Base-by-base conservation (phyloP, 2,329 filamentous ascomycete genomes). In the Penicillium sp. region DNA sequence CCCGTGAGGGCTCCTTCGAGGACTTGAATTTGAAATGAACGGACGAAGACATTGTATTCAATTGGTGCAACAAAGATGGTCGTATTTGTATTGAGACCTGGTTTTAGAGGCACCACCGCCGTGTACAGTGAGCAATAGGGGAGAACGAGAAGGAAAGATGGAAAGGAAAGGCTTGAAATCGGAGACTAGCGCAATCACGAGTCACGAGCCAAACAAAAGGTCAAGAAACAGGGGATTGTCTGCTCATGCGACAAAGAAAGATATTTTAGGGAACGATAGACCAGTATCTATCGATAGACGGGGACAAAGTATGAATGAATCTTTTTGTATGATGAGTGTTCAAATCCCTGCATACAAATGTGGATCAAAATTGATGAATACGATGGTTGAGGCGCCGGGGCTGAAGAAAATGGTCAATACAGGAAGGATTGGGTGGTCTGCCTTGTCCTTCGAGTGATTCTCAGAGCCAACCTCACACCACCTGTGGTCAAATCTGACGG, bases 11-110 rank as follows among this genome's bases (percentile, higher is more conserved):
- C 72, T 97, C 94, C 79, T 92, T 97, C 73, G 95, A 92, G 66
- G 93, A 97, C 79, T 97, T 97, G 87, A 99, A 99, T 79, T 96
- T 96, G 89, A 97, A 99, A 79, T 97, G 97, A 71, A 99, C 94
- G 63, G 92, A 97, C 53, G 94, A 96, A 72, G 91, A 86, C 92
- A 97, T 97, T 69, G 69, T 85, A 72, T 72, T 72, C 67, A 79
- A 72, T 64, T 21, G 45, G 64, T 56, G 57, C 62, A 66, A 66
- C 56, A 59, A 62, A 61, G 58, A 55, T 57, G 60, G 57, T 62
- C 56, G 59, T 59, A n/a, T 18, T 38, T 61, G 60, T 64, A 65
- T 63, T 66, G 65, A 67, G 60, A 68, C 61, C 64, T 66, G 64
- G 47, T 53, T 55, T 60, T 64, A 58, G 54, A 57, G 55, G 58